Conservation (phyloP, 306 rosid genomes). For the Abrus precatorius region DNA sequence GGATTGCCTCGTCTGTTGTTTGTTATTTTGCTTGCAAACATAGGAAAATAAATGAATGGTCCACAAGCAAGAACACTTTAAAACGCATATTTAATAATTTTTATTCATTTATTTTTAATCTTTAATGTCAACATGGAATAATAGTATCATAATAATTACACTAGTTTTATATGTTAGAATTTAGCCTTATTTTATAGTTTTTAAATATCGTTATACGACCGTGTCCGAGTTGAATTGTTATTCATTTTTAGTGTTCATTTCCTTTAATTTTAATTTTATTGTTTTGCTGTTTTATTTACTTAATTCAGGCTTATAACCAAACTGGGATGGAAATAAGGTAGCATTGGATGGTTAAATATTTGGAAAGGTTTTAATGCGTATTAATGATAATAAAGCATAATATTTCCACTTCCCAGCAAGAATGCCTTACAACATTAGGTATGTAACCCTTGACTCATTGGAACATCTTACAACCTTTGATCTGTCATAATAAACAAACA, state of each 20-base stretch:
- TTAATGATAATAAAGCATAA: slow-evolving; percentile 20
- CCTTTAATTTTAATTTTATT: neutral
- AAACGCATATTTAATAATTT: neutral
- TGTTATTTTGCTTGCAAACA: neutral
- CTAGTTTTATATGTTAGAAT: no score
- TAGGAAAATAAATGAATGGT: neutral
- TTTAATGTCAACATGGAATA: neutral
- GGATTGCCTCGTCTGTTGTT: neutral
- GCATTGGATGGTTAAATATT: slow-evolving; percentile 12
- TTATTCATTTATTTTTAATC: neutral
- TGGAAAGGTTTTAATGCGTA: neutral
- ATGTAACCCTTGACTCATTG: slow-evolving; percentile 36
- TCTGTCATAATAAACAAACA: slow-evolving; percentile 20
- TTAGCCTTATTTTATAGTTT: no score
- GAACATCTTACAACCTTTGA: slow-evolving; percentile 43
- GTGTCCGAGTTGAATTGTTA: neutral
- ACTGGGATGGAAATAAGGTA: neutral
- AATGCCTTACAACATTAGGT: slow-evolving; percentile 29
- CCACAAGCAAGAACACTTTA: neutral
- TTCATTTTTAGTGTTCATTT: neutral
- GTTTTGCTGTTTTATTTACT: no score
- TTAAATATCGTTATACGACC: no score
- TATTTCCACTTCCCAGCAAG: slow-evolving; percentile 30
- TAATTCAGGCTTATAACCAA: neutral
- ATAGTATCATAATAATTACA: no score